Base-by-base conservation (phyloP, 2,329 filamentous ascomycete genomes). In the Tolypocladium paradoxum region DNA sequence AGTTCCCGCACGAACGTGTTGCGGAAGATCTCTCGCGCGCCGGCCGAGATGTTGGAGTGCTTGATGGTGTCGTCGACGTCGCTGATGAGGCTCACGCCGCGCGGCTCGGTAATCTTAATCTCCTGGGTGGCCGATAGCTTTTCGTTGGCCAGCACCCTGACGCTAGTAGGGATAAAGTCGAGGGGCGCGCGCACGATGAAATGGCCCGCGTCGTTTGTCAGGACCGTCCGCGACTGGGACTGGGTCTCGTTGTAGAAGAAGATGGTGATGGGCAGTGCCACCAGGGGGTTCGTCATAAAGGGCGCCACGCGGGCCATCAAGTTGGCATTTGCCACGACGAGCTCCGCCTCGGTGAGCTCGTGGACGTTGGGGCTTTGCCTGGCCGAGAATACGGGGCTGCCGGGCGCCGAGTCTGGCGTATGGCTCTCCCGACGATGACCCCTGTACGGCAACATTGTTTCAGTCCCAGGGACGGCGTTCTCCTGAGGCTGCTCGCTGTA, bases 61-160 rank as follows among this genome's bases (percentile, higher is more conserved):
- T 99, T 99, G 65, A 99, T 85, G 0, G 93, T 99, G 68, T 99
- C 93, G 64, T 99, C 93, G 57, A 99, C 93, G 66, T 99, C 93
- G 66, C 90, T 97, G 66, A 99, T 97, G 54, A 99, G 65, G 67
- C 91, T 97, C 57, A 99, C 81, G 40, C 93, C 93, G 24, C 74
- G 76, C 0, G 87, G 81, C 54, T 92, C 86, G 4, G 87, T 90
- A 50, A 97, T 74, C 40, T 82, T 77, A 46, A 99, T 78, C 53
- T 88, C 79, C 57, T 93, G 87, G 2, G 86, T 89, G 0, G 84
- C 85, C 18, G 91, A 95, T 4, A 99, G 75, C 54, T 85, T 80
- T 63, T 96, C 90, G 14, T 87, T 91, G 6, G 90, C 92, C 20
- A 99, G 72, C 1, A 99, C 87, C 45, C 90, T 81, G 27, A 96